Evolutionary conservation across 2,329 filamentous ascomycete genomes (phyloP).

Genomic region (Cyanodermella asteris): DNA sequence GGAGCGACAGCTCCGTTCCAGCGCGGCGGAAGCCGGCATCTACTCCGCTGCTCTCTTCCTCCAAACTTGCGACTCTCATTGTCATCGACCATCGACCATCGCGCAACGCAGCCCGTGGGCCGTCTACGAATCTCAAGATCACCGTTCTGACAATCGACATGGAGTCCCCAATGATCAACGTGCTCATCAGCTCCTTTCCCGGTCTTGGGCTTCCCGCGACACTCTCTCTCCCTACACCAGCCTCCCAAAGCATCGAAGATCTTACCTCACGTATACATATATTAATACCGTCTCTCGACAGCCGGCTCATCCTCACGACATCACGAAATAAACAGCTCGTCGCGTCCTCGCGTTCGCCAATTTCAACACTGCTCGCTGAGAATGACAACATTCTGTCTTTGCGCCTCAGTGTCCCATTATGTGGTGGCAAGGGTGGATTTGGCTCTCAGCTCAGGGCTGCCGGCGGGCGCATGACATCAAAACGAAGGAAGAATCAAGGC

Average conservation of each 20-base stretch:
- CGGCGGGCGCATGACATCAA: conserved; percentile 93
- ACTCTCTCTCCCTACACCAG: conserved; percentile 49
- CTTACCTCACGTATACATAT: conserved; percentile 39
- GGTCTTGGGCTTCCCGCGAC: conserved; percentile 70
- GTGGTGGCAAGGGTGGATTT: conserved; percentile 93
- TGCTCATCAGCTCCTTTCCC: conserved; percentile 66
- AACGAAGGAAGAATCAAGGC: conserved; percentile 62
- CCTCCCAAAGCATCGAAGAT: conserved; percentile 42
- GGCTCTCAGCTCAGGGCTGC: conserved; percentile 91
- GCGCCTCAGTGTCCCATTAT: conserved; percentile 55
- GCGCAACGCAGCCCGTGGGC: too few species aligned
- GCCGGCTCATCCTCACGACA: conserved; percentile 58
- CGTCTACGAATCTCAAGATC: not conserved
- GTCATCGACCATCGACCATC: too few species aligned
- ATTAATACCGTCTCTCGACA: conserved; percentile 35
- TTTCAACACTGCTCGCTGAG: conserved; percentile 39
- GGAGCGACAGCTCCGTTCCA: too few species aligned
- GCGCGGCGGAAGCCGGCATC: too few species aligned
- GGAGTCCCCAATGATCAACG: conserved; percentile 42
- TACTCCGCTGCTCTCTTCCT: too few species aligned
- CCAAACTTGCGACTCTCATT: too few species aligned
- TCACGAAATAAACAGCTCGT: conserved; percentile 51
- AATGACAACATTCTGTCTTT: conserved; percentile 57
- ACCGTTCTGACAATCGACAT: conserved; percentile 19
- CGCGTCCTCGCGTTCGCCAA: conserved; percentile 27